Base-by-base conservation (phyloP, 2,329 filamentous ascomycete genomes). In the Diaporthe destruens region DNA sequence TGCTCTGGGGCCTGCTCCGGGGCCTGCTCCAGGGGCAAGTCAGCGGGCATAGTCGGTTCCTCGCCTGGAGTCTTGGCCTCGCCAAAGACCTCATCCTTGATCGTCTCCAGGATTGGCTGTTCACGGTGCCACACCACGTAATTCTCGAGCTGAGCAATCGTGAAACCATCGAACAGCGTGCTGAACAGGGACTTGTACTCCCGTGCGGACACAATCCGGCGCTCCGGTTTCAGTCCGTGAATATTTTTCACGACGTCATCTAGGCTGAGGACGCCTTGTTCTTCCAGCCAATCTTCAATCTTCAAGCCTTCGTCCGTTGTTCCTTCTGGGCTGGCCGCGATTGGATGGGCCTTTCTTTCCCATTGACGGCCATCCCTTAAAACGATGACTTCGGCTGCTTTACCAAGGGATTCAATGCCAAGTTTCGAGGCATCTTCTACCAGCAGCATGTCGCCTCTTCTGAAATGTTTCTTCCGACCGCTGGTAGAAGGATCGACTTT, bases 211-310 rank as follows among this genome's bases (percentile, higher is more conserved):
- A 90, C 71, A 11, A 82, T 76, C 1, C 73, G 81, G 32, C 81
- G 81, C 7, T 82, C 81, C 1, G 88, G 88, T 49, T 82, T 82
- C 44, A 90, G 76, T 70, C 84, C 84, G 42, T 89, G 80, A 23
- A 91, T 85, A 72, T 87, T 86, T 4, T 79, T 77, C 63, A 82
- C 77, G 1, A 85, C 79, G 54, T 88, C 84, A 23, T 82, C 78
- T 2, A 66, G 3, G 16, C 69, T 61, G 42, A 51, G n/a, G 20
- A 80, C 77, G 3, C 75, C 74, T 2, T 74, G 75, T 39, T 81
- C 76, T 12, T 77, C 75, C 12, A 70, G 20, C 12, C 54, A 29
- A 16, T 74, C 72, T 65, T 61, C 66, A 1, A 72, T 9, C 6
- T 12, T 53, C 32, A 72, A 8, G 67, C 23, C 39, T 16, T 7